Base-by-base conservation (phyloP, 2,329 filamentous ascomycete species). In the Pseudopyricularia cyperi region DNA sequence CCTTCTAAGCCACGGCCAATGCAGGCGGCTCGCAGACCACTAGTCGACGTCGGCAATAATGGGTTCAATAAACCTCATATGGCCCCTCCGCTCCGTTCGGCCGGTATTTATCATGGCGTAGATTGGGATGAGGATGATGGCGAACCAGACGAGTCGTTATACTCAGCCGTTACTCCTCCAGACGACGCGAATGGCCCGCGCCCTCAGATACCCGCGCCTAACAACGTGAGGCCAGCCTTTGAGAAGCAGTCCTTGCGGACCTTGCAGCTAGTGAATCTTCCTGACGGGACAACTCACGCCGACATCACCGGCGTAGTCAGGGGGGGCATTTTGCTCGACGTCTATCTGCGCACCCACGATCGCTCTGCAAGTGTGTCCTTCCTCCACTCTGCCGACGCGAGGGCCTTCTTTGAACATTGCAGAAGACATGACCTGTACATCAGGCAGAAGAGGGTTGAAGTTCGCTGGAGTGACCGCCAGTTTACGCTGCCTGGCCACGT, bases 391-490 rank as follows among this genome's bases (percentile, higher is more conserved):
- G 69, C 73, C 19, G 75, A 80, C 53, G 83, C 83, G n/a, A 66
- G 69, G 28, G 74, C 77, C 0, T 93, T 89, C 62, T 72, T 83
- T 48, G 71, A 78, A 0, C 74, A 87, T 64, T 73, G 76, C 22
- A 83, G 79, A 61, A 74, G 73, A 32, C 72, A 83, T 54, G 83
- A 83, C 55, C 62, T 93, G 50, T 85, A 85, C 59, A 72, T 93
- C 56, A 78, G 79, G 49, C 75, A 76, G 52, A 86, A 84, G 63
- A 73, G 79, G 58, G 70, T 89, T 48, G 74, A 82, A 14, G 72
- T 87, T 35, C 71, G 71, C 54, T 91, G 87, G 87, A 77, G 74
- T 50, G 78, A 87, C 34, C 77, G 79, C 12, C 87, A 90, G 59
- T 89, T 83, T 61, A 72, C 74, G 32, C 69, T 91, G 8, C 71